Evolutionary conservation across 2,329 filamentous ascomycete genomes (phyloP).

Genomic region (Diplodia mutila): DNA sequence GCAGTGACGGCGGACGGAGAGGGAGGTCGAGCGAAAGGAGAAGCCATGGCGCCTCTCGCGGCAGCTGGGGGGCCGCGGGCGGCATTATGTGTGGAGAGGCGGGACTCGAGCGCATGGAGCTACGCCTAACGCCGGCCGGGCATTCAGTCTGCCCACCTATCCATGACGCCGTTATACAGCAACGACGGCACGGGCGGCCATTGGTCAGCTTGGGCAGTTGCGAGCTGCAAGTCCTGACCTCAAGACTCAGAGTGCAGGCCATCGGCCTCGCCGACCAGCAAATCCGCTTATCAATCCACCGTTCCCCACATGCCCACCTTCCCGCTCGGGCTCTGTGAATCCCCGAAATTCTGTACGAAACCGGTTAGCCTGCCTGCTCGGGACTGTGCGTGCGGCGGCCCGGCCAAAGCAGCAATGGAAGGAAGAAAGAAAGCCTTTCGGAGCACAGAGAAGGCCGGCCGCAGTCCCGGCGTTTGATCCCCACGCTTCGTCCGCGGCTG

Average conservation of each 20-base stretch:
- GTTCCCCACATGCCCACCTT: constrained; percentile 13
- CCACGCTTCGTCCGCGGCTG: background rate
- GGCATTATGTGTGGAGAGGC: constrained; percentile 13
- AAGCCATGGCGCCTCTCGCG: background rate
- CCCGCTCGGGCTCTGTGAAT: background rate
- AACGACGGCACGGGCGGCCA: background rate
- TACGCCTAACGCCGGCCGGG: constrained; percentile 19
- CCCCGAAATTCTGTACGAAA: background rate
- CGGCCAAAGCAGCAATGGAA: background rate
- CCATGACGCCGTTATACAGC: constrained; percentile 6
- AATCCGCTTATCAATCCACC: constrained; percentile 9
- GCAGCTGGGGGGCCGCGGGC: background rate
- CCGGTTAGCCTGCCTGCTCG: background rate
- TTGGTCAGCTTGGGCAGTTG: background rate
- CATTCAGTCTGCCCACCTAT: background rate
- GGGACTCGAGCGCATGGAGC: constrained; percentile 13
- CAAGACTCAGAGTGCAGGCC: background rate
- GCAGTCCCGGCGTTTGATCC: too few relatives aligned
- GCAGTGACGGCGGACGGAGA: background rate
- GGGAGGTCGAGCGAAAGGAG: background rate
- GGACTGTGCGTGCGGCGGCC: background rate
- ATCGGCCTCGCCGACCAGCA: constrained; percentile 9
- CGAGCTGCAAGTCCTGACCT: constrained; percentile 13
- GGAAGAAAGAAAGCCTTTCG: too few relatives aligned
- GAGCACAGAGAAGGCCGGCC: background rate